Percentiles rank a stretch among this genome's conserved stretches.
Evolutionary conservation across 2,329 filamentous ascomycete species (phyloP).

Genomic region (Myriosclerotinia scirpicola): DNA sequence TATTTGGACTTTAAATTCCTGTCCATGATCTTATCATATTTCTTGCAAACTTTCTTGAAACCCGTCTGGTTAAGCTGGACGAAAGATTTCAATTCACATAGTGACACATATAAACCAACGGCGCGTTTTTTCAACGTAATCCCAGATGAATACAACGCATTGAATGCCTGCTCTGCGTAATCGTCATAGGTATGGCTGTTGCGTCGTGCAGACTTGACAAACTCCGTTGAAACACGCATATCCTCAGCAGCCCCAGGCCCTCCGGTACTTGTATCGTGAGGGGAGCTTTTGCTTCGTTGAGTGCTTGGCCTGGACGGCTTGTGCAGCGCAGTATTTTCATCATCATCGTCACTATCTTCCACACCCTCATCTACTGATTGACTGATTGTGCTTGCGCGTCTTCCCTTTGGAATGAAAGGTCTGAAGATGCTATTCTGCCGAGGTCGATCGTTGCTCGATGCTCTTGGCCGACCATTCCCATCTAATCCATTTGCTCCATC

Average conservation of each 20-base stretch:
- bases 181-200: conserved; percentile 71
- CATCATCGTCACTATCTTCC: conserved; percentile 65
- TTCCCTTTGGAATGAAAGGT: conserved; percentile 47
- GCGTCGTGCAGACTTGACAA: conserved; percentile 58
- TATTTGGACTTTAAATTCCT: conserved; percentile 76
- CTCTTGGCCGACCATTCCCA: conserved; percentile 44
- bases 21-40: conserved; percentile 96
- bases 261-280: conserved; percentile 29
- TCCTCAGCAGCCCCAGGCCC: conserved; percentile 46
- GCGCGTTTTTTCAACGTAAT: conserved; percentile 93
- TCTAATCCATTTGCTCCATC: conserved; percentile 37
- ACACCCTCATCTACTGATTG: conserved; percentile 58
- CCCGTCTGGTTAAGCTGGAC: conserved; percentile 95
- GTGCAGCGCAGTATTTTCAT: conserved; percentile 52
- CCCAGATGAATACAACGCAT: conserved; percentile 65
- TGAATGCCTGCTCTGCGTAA: conserved; percentile 71
- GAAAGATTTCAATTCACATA: conserved; percentile 95
- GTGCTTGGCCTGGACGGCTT: conserved; percentile 38
- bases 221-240: conserved; percentile 62
- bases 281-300: conserved; percentile 41
- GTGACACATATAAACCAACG: conserved; percentile 81
- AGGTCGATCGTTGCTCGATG: conserved; percentile 45
- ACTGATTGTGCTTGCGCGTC: conserved; percentile 48
- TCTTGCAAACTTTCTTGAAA: conserved; percentile 95
- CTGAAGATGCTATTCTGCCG: conserved; percentile 54